phyloP scores from a whole-genome alignment of 345 rosid species.

The Orychophragmus violaceus region DNA sequence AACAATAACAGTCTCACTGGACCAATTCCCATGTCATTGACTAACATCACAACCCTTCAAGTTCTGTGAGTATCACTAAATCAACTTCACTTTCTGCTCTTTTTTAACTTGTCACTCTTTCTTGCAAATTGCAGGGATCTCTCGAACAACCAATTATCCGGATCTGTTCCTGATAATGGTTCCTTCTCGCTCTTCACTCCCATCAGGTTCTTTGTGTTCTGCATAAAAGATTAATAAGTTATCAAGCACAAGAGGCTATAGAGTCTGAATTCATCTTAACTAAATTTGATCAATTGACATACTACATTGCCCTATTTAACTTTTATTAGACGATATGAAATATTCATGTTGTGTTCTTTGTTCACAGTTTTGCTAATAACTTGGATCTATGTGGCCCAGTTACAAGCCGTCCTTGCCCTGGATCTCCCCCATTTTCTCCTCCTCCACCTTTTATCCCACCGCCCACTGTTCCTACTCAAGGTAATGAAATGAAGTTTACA shows the following conservation, averaged over 20 bases:
- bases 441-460: constrained; percentile 95
- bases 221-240: background rate
- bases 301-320: background rate
- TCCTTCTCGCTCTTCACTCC: constrained; percentile 96
- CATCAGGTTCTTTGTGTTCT: constrained; percentile 50
- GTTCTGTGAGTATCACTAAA: constrained; percentile 60
- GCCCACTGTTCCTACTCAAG: constrained; percentile 56
- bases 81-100: background rate
- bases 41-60: constrained; percentile 76
- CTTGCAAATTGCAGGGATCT: constrained; percentile 62
- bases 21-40: constrained; percentile 79
- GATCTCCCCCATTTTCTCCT: constrained; percentile 97
- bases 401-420: constrained; percentile 86
- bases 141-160: constrained; percentile 79
- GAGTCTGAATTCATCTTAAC: background rate
- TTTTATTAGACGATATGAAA: background rate
- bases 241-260: background rate
- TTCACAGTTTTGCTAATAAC: constrained; percentile 83
- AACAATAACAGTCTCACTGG: constrained; percentile 85
- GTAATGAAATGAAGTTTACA: constrained; percentile 29
- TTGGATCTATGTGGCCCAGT: constrained; percentile 86
- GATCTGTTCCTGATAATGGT: constrained; percentile 92
- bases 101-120: background rate
- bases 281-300: background rate
- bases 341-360: constrained; percentile 15